A percentile compares a stretch with the other conserved stretches of the same genome.
Evolutionary conservation across 1,284 basidiomycete species (phyloP).

Genomic region (Bondarzewia mesenterica): DNA sequence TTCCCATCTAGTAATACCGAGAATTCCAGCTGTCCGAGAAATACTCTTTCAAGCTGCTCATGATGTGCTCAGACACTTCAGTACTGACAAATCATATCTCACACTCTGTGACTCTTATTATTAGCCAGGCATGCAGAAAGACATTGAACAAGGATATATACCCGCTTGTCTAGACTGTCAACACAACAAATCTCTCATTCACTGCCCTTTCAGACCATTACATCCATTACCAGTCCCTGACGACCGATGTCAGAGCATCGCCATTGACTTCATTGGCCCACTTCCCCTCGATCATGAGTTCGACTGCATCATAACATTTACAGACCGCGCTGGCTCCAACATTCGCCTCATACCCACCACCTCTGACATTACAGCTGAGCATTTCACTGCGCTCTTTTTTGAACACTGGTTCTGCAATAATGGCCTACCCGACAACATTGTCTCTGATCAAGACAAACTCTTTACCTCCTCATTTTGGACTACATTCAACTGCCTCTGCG

Average conservation of each 20-base stretch:
- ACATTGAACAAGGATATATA: slow-evolving; percentile 9
- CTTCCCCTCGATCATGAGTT: slow-evolving; percentile 14
- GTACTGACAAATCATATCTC: slow-evolving; percentile 14
- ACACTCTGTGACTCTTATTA: slow-evolving; percentile 12
- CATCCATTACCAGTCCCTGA: slow-evolving; percentile 17
- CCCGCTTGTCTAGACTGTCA: slow-evolving; percentile 9
- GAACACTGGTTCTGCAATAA: slow-evolving; percentile 15
- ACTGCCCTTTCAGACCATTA: slow-evolving; percentile 8
- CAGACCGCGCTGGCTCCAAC: slow-evolving; percentile 3
- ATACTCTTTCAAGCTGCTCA: slow-evolving; percentile 15
- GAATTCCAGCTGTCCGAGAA: slow-evolving; percentile 10
- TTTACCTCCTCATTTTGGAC: slow-evolving; percentile 19
- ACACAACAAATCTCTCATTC: slow-evolving; percentile 9
- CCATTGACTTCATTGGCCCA: slow-evolving; percentile 26
- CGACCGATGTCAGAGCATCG: slow-evolving; percentile 13
- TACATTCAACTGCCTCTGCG: slow-evolving; percentile 11
- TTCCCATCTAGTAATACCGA: slow-evolving; percentile 18
- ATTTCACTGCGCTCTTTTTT: slow-evolving; percentile 15
- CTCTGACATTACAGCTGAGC: slow-evolving; percentile 20
- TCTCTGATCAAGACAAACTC: slow-evolving; percentile 16
- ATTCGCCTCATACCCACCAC: slow-evolving; percentile 18
- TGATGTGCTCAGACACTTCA: slow-evolving; percentile 16
- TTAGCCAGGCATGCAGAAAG: slow-evolving; percentile 14
- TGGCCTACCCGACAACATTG: slow-evolving; percentile 14
- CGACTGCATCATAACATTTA: slow-evolving; percentile 12